Evolutionary conservation across 805 yeast genomes (phyloP).

Genomic region (Kodamaea neixiangensis): DNA sequence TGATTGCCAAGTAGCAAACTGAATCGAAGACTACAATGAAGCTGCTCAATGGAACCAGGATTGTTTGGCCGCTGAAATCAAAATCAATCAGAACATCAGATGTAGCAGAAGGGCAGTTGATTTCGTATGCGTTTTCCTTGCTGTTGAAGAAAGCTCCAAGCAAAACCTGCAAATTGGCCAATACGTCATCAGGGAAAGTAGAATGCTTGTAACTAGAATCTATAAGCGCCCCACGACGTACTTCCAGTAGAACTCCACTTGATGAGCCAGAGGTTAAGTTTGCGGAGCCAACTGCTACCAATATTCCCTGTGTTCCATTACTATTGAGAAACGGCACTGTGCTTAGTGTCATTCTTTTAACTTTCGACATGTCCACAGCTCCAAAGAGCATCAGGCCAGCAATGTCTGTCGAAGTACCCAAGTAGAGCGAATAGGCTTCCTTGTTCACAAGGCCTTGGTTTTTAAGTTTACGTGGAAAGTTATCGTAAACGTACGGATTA

Average conservation of each 20-base stretch:
- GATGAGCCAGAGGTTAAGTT: not conserved
- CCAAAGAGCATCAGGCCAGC: constrained; percentile 43
- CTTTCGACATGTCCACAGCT: constrained; percentile 45
- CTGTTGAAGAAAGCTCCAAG: constrained; percentile 45
- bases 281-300: not conserved
- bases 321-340: constrained; percentile 47
- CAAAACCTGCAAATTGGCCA: constrained; percentile 35
- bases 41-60: constrained; percentile 48
- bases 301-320: constrained; percentile 10
- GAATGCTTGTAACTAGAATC: constrained; percentile 40
- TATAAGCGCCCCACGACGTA: constrained; percentile 24
- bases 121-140: constrained; percentile 44
- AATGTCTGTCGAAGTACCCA: constrained; percentile 26
- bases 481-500: constrained; percentile 26
- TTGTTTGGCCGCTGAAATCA: constrained; percentile 59
- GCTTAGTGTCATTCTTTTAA: constrained; percentile 29
- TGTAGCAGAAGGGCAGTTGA: constrained; percentile 39
- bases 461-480: constrained; percentile 38
- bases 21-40: constrained; percentile 20
- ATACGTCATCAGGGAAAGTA: constrained; percentile 43
- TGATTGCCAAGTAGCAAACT: constrained; percentile 18
- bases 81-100: constrained; percentile 37
- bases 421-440: constrained; percentile 38
- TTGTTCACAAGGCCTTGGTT: constrained; percentile 34
- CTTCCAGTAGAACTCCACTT: not conserved